Evolutionary conservation across 441 rosid genomes (phyloP).

Genomic region (Arabidopsis lyrata): DNA sequence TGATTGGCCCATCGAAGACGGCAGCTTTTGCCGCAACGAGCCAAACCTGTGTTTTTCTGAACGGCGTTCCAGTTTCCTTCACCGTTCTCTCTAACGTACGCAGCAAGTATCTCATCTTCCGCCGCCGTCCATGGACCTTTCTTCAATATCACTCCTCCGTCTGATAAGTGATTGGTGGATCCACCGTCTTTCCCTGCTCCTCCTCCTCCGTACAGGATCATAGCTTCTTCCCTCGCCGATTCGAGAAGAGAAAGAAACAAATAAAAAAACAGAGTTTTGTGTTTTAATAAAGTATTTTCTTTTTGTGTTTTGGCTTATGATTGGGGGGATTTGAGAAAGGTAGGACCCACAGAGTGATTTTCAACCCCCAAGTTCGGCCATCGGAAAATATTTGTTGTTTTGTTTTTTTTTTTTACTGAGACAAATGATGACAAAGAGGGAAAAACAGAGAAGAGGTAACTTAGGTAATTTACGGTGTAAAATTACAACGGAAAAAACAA

Average conservation of each 20-base stretch:
- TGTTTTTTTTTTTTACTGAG: background rate
- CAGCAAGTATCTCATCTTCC: slow-evolving; percentile 72
- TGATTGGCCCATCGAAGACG: slow-evolving; percentile 96
- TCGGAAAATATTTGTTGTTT: background rate
- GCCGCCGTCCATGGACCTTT: slow-evolving; percentile 95
- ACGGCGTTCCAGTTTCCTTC: slow-evolving; percentile 97
- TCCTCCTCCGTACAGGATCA: slow-evolving; percentile 46
- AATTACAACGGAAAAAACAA: slow-evolving; percentile 44
- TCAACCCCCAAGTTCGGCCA: slow-evolving; percentile 40
- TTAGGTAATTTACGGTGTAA: slow-evolving; percentile 31
- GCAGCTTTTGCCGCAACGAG: slow-evolving; percentile 95
- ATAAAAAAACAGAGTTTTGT: slow-evolving; percentile 14
- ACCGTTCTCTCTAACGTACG: slow-evolving; percentile 78
- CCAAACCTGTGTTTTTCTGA: slow-evolving; percentile 75
- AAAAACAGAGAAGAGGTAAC: slow-evolving; percentile 11
- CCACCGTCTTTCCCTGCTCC: slow-evolving; percentile 47
- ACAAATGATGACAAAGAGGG: slow-evolving; percentile 19
- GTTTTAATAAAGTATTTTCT: too few relatives aligned
- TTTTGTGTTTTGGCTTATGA: slow-evolving; percentile 14
- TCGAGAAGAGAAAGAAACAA: background rate
- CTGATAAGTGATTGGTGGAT: slow-evolving; percentile 32
- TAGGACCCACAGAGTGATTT: slow-evolving; percentile 32
- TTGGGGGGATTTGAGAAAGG: slow-evolving; percentile 27
- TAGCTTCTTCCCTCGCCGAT: slow-evolving; percentile 32
- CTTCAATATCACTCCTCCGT: slow-evolving; percentile 53